phyloP scores from a whole-genome alignment of 2,329 filamentous ascomycete genomes.

The Monosporascus sp. region DNA sequence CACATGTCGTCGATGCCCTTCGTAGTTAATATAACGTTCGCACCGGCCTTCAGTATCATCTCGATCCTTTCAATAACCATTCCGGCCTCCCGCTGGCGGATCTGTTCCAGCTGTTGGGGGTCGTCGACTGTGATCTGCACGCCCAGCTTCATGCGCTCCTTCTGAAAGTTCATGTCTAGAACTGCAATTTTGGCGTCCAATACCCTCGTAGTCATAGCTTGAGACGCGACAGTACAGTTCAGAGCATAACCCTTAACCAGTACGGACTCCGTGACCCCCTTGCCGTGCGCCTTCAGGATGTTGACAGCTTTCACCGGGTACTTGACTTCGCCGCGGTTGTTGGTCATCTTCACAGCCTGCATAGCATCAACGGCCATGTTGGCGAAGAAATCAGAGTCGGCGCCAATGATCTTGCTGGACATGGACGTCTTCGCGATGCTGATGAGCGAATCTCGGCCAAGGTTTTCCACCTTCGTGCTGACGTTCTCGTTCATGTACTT shows the following conservation, averaged over 20 bases:
- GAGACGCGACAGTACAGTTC: conserved; percentile 97
- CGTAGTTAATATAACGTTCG: conserved; percentile 93
- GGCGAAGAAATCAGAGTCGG: conserved; percentile 93
- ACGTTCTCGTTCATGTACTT: conserved; percentile 99
- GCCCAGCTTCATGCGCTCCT: conserved; percentile 98
- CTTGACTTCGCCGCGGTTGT: conserved; percentile 85
- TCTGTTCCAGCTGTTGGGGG: conserved; percentile 95
- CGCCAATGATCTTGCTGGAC: conserved; percentile 97
- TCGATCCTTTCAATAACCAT: conserved; percentile 93
- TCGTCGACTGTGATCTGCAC: conserved; percentile 98
- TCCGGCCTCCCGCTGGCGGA: conserved; percentile 83
- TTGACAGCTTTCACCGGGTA: conserved; percentile 99
- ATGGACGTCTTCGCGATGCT: conserved; percentile 98
- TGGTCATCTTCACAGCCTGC: conserved; percentile 87
- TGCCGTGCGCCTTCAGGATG: conserved; percentile 96
- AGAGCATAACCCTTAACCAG: conserved; percentile 94
- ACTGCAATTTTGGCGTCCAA: conserved; percentile 94
- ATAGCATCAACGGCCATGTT: conserved; percentile 98
- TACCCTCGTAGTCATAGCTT: conserved; percentile 93
- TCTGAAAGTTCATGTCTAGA: conserved; percentile 96
- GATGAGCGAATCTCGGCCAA: conserved; percentile 84
- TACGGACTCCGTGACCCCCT: conserved; percentile 81
- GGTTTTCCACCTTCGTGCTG: conserved; percentile 87
- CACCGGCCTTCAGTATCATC: conserved; percentile 95
- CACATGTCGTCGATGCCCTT: conserved; percentile 98